phyloP scores from a whole-genome alignment of 2,329 filamentous ascomycete species.

The Xylogone sp. region DNA sequence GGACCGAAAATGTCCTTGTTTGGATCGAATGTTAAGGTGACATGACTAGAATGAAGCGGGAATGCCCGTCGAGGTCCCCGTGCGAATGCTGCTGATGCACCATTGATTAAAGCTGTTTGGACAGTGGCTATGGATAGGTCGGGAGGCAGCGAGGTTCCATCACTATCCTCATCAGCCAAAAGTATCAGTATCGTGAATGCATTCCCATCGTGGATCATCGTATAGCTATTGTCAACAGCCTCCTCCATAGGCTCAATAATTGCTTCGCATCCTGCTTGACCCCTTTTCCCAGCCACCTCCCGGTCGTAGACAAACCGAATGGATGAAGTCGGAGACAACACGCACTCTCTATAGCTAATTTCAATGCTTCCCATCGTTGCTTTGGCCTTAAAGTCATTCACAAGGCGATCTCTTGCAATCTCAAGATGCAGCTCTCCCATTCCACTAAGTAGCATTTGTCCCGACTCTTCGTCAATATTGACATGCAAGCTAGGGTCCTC shows the following conservation, averaged over 20 bases:
- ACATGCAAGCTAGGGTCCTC: conserved; percentile 93
- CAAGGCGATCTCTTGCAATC: conserved; percentile 82
- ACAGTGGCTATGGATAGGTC: conserved; percentile 46
- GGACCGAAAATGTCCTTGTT: conserved; percentile 59
- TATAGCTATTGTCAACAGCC: conserved; percentile 34
- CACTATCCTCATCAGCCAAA: conserved; percentile 32
- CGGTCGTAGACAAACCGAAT: conserved; percentile 69
- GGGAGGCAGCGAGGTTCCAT: conserved; percentile 44
- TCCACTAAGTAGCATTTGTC: conserved; percentile 87
- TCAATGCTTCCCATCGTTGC: conserved; percentile 84
- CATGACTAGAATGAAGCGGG: conserved; percentile 72
- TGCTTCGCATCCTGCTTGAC: conserved; percentile 73
- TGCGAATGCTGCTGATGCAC: conserved; percentile 77
- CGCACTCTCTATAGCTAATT: conserved; percentile 89
- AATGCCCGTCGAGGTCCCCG: conserved; percentile 78
- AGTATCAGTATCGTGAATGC: conserved; percentile 54
- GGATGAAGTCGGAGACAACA: conserved; percentile 53
- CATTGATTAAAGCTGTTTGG: conserved; percentile 63
- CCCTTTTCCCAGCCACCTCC: conserved; percentile 73
- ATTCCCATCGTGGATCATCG: conserved; percentile 66
- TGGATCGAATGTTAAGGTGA: conserved; percentile 67
- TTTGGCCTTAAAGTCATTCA: conserved; percentile 85
- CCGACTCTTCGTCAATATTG: conserved; percentile 80
- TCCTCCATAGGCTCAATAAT: conserved; percentile 58
- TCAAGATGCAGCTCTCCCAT: conserved; percentile 97